phyloP scores from a whole-genome alignment of 192 early-diverging fungal species.

The Neocallimastix lanati region DNA sequence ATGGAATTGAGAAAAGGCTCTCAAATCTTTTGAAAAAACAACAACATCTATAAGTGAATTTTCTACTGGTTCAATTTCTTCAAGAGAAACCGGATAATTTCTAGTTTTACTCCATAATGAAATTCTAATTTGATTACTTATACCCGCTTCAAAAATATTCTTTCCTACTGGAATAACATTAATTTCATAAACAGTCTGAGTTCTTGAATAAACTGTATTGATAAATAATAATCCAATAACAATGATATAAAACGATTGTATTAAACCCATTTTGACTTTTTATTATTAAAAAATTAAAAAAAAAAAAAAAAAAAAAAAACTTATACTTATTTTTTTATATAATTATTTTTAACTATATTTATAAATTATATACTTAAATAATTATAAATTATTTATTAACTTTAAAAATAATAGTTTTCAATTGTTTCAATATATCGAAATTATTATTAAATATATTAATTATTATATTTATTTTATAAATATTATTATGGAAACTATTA shows the following conservation, averaged over 20 bases:
- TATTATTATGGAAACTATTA: no score
- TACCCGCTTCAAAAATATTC: not conserved
- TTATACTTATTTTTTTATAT: no score
- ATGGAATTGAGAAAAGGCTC: not conserved
- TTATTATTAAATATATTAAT: no score
- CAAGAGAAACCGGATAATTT: not conserved
- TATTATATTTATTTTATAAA: no score
- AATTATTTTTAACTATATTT: no score
- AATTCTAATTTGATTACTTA: not conserved
- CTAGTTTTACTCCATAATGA: not conserved
- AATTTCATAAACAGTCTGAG: not conserved
- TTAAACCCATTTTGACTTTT: not conserved
- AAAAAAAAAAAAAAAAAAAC: no score
- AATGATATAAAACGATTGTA: not conserved
- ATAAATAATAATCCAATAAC: not conserved
- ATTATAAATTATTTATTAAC: no score
- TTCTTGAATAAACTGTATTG: not conserved
- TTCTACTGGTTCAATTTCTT: not conserved
- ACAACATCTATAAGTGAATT: not conserved
- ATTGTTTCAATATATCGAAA: no score
- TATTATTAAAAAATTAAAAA: no score
- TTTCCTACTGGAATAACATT: not conserved
- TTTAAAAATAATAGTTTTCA: no score
- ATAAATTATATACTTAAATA: no score
- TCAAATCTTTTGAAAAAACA: not conserved